phyloP scores from a whole-genome alignment of 2,329 filamentous ascomycete species.

The Colletotrichum limetticola region DNA sequence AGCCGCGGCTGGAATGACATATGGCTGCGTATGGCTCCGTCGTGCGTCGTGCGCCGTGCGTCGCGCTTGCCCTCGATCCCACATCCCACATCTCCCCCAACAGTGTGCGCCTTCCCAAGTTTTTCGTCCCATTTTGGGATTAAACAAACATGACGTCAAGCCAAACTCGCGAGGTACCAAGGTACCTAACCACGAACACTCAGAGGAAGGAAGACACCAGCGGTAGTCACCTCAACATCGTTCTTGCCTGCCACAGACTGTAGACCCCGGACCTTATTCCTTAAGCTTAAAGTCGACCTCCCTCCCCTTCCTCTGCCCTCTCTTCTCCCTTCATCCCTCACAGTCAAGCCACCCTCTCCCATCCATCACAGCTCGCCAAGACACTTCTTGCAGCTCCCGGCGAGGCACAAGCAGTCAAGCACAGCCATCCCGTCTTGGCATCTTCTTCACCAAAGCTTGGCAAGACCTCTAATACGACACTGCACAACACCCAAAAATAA shows the following conservation, averaged over 20 bases:
- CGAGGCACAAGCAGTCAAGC: slow-evolving; percentile 31
- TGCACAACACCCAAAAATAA: neutral
- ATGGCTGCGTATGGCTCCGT: neutral
- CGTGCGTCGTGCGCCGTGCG: neutral
- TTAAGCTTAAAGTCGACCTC: slow-evolving; percentile 23
- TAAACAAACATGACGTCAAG: slow-evolving; percentile 30
- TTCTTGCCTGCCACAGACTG: neutral
- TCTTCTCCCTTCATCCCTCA: neutral
- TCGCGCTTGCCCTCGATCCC: neutral
- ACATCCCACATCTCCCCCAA: neutral
- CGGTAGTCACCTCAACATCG: neutral
- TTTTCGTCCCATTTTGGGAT: neutral
- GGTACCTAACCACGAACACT: neutral
- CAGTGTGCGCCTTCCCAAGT: neutral
- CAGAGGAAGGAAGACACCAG: no score
- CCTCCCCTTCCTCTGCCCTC: neutral
- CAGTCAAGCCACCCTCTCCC: slow-evolving; percentile 6
- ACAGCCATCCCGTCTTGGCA: slow-evolving; percentile 33
- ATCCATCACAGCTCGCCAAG: slow-evolving; percentile 30
- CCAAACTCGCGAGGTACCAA: neutral
- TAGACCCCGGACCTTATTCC: slow-evolving; percentile 10
- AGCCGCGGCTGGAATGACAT: slow-evolving; percentile 17
- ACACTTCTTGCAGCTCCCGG: slow-evolving; percentile 8
- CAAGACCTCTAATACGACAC: neutral
- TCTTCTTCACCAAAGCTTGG: slow-evolving; percentile 12